Base-by-base conservation (phyloP, 192 early-diverging fungal genomes). In the Linnemannia zychae region DNA sequence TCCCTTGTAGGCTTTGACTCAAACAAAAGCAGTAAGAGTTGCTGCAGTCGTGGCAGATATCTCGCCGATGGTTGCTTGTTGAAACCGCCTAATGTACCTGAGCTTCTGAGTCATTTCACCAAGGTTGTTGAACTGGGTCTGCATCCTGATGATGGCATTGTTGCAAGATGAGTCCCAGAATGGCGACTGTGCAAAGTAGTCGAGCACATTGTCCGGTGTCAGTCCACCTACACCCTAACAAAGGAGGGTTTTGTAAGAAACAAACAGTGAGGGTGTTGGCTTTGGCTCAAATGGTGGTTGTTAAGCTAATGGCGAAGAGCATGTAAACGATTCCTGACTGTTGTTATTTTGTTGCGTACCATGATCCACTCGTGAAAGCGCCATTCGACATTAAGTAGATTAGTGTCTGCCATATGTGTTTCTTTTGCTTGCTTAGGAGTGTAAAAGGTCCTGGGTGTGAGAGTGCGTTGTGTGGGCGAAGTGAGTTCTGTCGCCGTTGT, bases 101-200 rank as follows among this genome's bases (percentile, higher is more conserved):
- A 84, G 88, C 50, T 53, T 80, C 79, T 78, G 86, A 74, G 83
- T 92, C 81, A 88, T 81, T 73, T 81, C 80, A 74, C 91, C 76
- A 34, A 96, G 78, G 47, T 94, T 94, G 73, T 95, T 96, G 87
- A 92, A 95, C 82, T 94, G 94, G 40, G 94, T 96, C 74, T 96
- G 95, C 95, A 96, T 96, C 74, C 90, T 88, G 6, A 96, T 81
- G n/a, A 92, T 89, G 3, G 93, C 93, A 77, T 96, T 96, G 81
- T 95, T 96, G 88, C 94, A 93, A 33, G 92, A 89, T 18, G 92
- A 83, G 77, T 96, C 95, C 94, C 95, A 96, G 87, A 96, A 96
- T 5, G 95, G 94, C 24, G 95, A 96, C 78, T 90, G 87, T 33
- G 93, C 93, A 89, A 96, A 96, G 78, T 96, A 96, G 84, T 95